A percentile compares a stretch with the other conserved stretches of the same genome.
Evolutionary conservation across 163 green algal species (phyloP).

Genomic region (Scenedesmus sp.): DNA sequence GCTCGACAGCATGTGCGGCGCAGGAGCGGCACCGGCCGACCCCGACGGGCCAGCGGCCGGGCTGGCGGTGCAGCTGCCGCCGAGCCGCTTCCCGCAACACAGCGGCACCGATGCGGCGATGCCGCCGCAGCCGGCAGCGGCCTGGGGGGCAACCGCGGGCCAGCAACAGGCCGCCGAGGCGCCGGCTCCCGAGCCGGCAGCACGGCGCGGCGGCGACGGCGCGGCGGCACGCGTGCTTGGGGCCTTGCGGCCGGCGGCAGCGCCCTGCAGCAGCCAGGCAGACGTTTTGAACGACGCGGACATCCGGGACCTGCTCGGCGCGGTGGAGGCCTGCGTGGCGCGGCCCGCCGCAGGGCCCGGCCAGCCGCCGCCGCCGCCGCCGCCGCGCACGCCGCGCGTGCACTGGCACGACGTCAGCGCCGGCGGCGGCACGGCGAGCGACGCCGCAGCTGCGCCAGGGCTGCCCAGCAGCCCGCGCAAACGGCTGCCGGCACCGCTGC

Average conservation of each 20-base stretch:
- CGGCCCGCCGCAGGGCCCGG: not conserved
- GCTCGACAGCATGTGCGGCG: no score
- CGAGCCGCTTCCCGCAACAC: not conserved
- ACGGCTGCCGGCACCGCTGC: not conserved
- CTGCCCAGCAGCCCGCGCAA: not conserved
- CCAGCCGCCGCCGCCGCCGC: not conserved
- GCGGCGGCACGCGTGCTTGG: not conserved
- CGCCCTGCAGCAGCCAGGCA: slow-evolving; percentile 17
- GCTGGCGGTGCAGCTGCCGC: slow-evolving; percentile 4
- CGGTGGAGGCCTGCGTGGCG: not conserved
- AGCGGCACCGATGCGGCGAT: not conserved
- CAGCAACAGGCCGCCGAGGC: not conserved
- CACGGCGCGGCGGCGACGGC: not conserved
- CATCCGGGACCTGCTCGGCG: slow-evolving; percentile 9
- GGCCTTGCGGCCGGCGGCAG: not conserved
- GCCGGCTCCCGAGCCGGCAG: not conserved
- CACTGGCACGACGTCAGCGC: slow-evolving; percentile 13
- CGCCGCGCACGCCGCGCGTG: not conserved
- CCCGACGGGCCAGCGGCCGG: no score
- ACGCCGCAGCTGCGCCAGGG: slow-evolving; percentile 1
- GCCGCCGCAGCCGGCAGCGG: not conserved
- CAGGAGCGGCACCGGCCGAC: no score
- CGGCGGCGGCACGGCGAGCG: not conserved
- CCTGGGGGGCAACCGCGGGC: not conserved
- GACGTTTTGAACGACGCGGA: slow-evolving; percentile 34